Evolutionary conservation across 2,329 filamentous ascomycete genomes (phyloP), one percentile per base, ranked within the genome.

Genomic region (Cordyceps tenuipes): DNA sequence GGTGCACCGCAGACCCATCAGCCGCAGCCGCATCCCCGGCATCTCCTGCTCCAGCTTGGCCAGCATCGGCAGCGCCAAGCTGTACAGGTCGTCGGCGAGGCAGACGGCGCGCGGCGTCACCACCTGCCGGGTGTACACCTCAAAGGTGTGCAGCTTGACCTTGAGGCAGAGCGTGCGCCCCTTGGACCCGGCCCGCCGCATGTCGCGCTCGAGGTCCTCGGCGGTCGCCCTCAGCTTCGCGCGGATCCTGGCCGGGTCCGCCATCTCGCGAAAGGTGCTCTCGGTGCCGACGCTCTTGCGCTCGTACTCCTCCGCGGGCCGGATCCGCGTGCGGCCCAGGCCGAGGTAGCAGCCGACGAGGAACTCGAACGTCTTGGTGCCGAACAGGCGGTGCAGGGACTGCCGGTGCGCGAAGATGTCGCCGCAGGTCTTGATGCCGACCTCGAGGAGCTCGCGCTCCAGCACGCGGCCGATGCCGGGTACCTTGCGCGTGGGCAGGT

Each of bases 401-500:
- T 88, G 85, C 9, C 94, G 83, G 26, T 93, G 81, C 0, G 79
- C 74, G 68, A 91, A 95, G 5, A 97, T 89, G 65, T 97, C 91
- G 2, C 91, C 91, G 68, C 92, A 97, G 0, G 86, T 94, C 69
- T 89, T 89, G 67, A 97, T 82, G 0, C 92, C 92, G 50, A 97
- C 86, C 4, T 93, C 90, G 49, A 90, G 84, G 1, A 99, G 81
- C 70, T 99, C 91, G 60, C 94, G 84, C 73, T 97, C 94, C 63
- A 97, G 87, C 0, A 97, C 94, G 23, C 94, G 84, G 0, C 94
- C 94, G n/a, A 99, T 83, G 1, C 94, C 94, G 65, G 97, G 97
- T 48, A 97, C 89, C 69, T 97, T 97, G 39, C 94, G 83, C 0
- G 91, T 91, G 0, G 92, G 87, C 26, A 99, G 77, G 34, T 87